Base-by-base conservation (phyloP, 1,284 basidiomycete genomes). In the Hemileia vastatrix region DNA sequence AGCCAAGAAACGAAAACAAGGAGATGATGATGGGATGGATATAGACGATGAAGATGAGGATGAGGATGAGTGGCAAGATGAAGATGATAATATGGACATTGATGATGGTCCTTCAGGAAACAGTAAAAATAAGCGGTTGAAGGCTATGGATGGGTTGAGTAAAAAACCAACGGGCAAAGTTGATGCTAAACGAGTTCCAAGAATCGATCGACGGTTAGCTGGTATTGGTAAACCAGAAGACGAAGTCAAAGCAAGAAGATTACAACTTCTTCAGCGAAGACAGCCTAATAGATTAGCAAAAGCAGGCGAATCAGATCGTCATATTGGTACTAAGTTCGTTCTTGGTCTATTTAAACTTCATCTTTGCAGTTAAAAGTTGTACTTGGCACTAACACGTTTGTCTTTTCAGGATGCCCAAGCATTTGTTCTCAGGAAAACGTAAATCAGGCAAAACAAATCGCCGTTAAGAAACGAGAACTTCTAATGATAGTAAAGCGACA, bases 281-380 rank as follows among this genome's bases (percentile, higher is more conserved):
- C 83, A 82, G 66, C 86, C 89, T 65, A 92, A 93, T 76, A 84
- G 85, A 80, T 81, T 86, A 48, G 92, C 90, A 24, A 89, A 86
- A 75, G 91, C 90, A 48, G 88, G 88, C 67, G 92, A 96, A 80
- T 81, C 83, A 62, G 92, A 96, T 79, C 84, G 90, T 66, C 80
- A 81, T 13, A 89, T 89, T 78, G 82, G 80, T 73, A 80, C 80
- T 67, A 88, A 88, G 81, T 88, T 86, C 86, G 87, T 88, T 54
- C 8, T 80, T 77, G 11, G 32, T 52, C 19, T 49, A 19, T 21
- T 57, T 73, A 74, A 63, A 78, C 77, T 21, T 36, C 18, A 75
- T 76, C 65, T 79, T 79, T 27, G 78, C 78, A 24, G 61, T 64
- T 76, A 73, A 74, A 73, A 33, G 36, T 57, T 0, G 61, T 15